A percentile compares a stretch with the other conserved stretches of the same genome.
These are phyloP conservation scores for Beta corolliflora DNA, from an alignment of 179 eudicot species.

Conservation along the genomic window DNA sequence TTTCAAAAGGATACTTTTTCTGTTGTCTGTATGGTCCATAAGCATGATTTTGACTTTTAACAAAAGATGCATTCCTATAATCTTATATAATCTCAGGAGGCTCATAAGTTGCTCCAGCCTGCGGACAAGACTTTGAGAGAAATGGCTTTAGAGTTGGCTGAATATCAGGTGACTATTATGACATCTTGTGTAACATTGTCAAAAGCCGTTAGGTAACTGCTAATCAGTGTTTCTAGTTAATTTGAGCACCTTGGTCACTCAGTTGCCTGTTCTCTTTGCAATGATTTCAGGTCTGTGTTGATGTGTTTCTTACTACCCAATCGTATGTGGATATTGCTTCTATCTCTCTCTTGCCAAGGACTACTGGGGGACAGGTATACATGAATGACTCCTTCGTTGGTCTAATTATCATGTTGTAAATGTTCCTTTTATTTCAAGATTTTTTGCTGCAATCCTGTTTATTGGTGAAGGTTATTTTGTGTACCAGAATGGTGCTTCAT, in stretches of 20 bases:
- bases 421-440: neutral
- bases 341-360: slow-evolving; percentile 83
- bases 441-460: neutral
- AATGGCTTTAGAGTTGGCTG: slow-evolving; percentile 93
- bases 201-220: neutral
- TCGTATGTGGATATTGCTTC: slow-evolving; percentile 85
- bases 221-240: neutral
- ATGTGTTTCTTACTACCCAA: slow-evolving; percentile 82
- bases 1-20: neutral
- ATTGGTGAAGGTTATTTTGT: neutral
- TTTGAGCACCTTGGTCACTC: neutral
- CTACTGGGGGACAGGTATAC: slow-evolving; percentile 93
- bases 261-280: slow-evolving; percentile 4
- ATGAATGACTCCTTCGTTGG: neutral
- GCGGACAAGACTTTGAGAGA: slow-evolving; percentile 77
- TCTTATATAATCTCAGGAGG: slow-evolving; percentile 58
- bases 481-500: neutral
- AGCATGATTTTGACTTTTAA: slow-evolving; percentile 9
- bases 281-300: slow-evolving; percentile 78
- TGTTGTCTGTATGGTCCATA: neutral
- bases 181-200: neutral
- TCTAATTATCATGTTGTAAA: neutral
- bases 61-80: neutral
- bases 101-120: slow-evolving; percentile 84
- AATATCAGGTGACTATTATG: slow-evolving; percentile 62